Evolutionary conservation across 1,139 yeast genomes (phyloP).

Genomic region (Hanseniaspora gamundiae): DNA sequence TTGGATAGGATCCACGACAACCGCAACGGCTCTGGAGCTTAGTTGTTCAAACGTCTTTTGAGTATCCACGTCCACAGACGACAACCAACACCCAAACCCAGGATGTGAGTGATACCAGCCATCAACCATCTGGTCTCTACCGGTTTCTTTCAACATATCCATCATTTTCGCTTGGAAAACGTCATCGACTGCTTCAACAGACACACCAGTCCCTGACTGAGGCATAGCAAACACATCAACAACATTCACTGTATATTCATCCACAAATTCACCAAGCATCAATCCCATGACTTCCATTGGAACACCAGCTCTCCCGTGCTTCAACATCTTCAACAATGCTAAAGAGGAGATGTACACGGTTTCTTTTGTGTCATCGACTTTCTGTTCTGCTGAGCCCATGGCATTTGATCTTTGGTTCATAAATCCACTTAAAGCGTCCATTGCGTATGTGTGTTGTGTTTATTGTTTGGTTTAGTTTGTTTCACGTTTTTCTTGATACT

Average conservation of each 20-base stretch:
- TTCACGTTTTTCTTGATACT: not conserved
- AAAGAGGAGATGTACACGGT: slow-evolving; percentile 93
- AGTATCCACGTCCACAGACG: slow-evolving; percentile 93
- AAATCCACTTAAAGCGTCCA: slow-evolving; percentile 23
- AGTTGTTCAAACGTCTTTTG: slow-evolving; percentile 96
- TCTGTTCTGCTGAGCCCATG: slow-evolving; percentile 47
- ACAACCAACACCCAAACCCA: slow-evolving; percentile 99
- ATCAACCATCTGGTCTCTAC: slow-evolving; percentile 96
- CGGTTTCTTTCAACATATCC: slow-evolving; percentile 98
- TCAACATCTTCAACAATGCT: slow-evolving; percentile 90
- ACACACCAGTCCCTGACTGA: slow-evolving; percentile 95
- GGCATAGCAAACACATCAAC: slow-evolving; percentile 99
- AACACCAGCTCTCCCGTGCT: slow-evolving; percentile 98
- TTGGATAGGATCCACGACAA: slow-evolving; percentile 95
- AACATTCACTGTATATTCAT: slow-evolving; percentile 93
- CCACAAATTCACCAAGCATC: slow-evolving; percentile 97
- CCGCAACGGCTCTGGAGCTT: slow-evolving; percentile 92
- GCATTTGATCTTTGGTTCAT: slow-evolving; percentile 41
- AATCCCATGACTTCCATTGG: slow-evolving; percentile 99
- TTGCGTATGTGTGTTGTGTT: not conserved
- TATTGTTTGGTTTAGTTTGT: not conserved
- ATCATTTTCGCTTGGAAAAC: slow-evolving; percentile 98
- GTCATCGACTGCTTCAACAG: slow-evolving; percentile 98
- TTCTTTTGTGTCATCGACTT: slow-evolving; percentile 88
- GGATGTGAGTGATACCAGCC: slow-evolving; percentile 99